These are phyloP conservation scores for Alopecurus myosuroides DNA, from an alignment of 176 grass and related monocot species.

Conservation along the genomic window DNA sequence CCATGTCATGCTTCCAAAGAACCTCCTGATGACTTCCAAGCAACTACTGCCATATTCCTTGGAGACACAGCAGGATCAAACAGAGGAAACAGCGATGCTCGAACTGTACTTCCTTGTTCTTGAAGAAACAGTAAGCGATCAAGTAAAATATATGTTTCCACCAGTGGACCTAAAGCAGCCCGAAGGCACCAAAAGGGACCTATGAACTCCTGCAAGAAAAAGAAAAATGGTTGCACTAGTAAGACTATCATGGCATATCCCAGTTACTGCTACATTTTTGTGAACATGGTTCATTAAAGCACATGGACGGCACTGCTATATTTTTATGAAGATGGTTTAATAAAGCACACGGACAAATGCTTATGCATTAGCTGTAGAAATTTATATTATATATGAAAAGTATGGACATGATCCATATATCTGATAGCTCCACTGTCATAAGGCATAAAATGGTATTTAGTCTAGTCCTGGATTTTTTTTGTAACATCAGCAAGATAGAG, in stretches of 20 bases:
- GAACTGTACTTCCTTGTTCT: constrained; percentile 52
- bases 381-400: neutral
- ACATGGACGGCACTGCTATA: neutral
- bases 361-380: constrained; percentile 17
- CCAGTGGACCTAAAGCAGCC: constrained; percentile 80
- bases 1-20: constrained; percentile 32
- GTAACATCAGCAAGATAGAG: neutral
- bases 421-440: neutral
- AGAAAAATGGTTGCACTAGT: neutral
- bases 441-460: neutral
- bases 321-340: neutral
- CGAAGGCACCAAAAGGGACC: constrained; percentile 95
- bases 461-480: neutral
- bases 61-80: constrained; percentile 87
- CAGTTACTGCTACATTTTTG: constrained; percentile 11
- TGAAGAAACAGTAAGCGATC: constrained; percentile 87
- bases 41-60: constrained; percentile 77
- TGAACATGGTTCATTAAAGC: constrained; percentile 4
- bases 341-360: neutral
- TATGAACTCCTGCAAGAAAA: constrained; percentile 63
- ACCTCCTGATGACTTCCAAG: constrained; percentile 50
- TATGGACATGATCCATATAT: neutral
- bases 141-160: constrained; percentile 93
- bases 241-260: neutral
- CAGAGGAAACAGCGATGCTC: constrained; percentile 64